Evolutionary conservation across 495 filamentous ascomycete species (phyloP).

Genomic region (Aspergillus heteromorphus): DNA sequence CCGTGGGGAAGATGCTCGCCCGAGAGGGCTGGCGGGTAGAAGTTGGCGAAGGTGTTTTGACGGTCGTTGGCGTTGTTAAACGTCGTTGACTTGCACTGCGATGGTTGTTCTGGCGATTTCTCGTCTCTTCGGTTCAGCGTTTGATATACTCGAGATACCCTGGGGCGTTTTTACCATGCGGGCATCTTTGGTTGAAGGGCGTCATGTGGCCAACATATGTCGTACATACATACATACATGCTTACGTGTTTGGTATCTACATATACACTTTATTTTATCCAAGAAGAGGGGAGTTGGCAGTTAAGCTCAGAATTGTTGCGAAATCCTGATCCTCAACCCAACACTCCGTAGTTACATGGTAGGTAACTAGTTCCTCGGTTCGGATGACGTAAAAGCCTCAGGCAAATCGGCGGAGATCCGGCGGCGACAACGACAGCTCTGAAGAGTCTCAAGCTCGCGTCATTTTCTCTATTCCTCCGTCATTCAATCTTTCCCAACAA

Average conservation of each 20-base stretch:
- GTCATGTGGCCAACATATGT: neutral
- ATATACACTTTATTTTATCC: neutral
- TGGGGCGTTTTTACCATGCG: neutral
- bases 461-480: neutral
- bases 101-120: neutral
- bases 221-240: neutral
- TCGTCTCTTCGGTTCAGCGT: neutral
- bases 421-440: neutral
- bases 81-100: slow-evolving; percentile 10
- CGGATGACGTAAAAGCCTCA: slow-evolving; percentile 8
- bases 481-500: neutral
- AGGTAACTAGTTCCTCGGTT: neutral
- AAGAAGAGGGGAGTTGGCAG: neutral
- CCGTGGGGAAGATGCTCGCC: slow-evolving; percentile 70
- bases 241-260: neutral
- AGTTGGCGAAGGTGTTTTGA: slow-evolving; percentile 57
- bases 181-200: neutral
- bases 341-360: no score
- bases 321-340: no score
- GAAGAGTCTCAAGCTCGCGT: neutral
- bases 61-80: slow-evolving; percentile 53
- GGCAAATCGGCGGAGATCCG: slow-evolving; percentile 4
- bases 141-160: neutral
- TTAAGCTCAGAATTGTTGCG: no score
- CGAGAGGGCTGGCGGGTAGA: slow-evolving; percentile 80